These are phyloP conservation scores for Penicillium samsonianum DNA, from an alignment of 495 filamentous ascomycete genomes.

Conservation along the genomic window DNA sequence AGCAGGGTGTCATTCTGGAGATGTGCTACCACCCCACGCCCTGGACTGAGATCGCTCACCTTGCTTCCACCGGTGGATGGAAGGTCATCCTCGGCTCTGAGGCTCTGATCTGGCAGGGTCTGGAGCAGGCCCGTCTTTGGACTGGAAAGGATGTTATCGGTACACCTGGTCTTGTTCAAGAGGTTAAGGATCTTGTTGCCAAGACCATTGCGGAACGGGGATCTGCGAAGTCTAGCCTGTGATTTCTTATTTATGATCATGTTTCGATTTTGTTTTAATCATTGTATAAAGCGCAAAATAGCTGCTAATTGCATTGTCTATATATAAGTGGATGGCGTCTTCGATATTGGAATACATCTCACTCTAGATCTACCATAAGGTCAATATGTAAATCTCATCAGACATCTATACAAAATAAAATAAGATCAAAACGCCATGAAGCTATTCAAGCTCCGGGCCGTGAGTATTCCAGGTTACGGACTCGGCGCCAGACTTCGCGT, in stretches of 20 bases:
- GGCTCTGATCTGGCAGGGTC: slow-evolving; percentile 73
- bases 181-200: slow-evolving; percentile 54
- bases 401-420: neutral
- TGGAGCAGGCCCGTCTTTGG: slow-evolving; percentile 71
- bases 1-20: slow-evolving; percentile 69
- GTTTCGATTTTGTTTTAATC: slow-evolving; percentile 19
- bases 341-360: slow-evolving; percentile 18
- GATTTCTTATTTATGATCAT: slow-evolving; percentile 16
- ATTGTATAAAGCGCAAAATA: slow-evolving; percentile 35
- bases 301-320: slow-evolving; percentile 33
- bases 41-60: slow-evolving; percentile 60
- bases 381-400: slow-evolving; percentile 2
- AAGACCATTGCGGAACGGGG: slow-evolving; percentile 39
- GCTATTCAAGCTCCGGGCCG: slow-evolving; percentile 50
- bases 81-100: slow-evolving; percentile 69
- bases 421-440: neutral
- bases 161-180: slow-evolving; percentile 51
- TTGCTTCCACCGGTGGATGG: slow-evolving; percentile 62
- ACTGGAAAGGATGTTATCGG: slow-evolving; percentile 54
- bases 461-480: slow-evolving; percentile 59
- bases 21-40: slow-evolving; percentile 79
- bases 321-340: slow-evolving; percentile 22
- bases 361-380: slow-evolving; percentile 7
- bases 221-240: slow-evolving; percentile 33
- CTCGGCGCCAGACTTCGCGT: slow-evolving; percentile 67